These are phyloP conservation scores for Dothidotthia symphoricarpi DNA, from an alignment of 2,329 filamentous ascomycete genomes.

Conservation along the genomic window DNA sequence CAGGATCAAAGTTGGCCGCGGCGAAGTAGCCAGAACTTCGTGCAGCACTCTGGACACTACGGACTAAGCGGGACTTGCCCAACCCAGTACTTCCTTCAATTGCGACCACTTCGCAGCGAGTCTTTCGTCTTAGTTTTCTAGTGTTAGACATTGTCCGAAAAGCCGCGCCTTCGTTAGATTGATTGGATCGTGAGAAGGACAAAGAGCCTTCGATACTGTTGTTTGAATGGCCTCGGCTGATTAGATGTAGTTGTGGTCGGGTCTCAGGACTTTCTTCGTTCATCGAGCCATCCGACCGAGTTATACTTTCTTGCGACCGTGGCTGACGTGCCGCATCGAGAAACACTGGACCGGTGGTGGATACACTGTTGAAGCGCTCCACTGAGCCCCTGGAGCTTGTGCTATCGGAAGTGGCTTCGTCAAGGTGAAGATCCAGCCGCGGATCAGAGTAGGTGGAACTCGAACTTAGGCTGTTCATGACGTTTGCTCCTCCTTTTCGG, in stretches of 20 bases:
- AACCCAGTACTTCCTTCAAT: conserved; percentile 58
- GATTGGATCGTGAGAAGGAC: conserved; percentile 26
- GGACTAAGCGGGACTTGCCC: conserved; percentile 61
- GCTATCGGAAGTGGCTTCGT: conserved; percentile 52
- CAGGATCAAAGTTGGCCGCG: conserved; percentile 59
- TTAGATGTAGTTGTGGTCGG: conserved; percentile 20
- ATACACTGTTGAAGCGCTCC: conserved; percentile 39
- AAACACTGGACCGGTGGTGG: conserved; percentile 22
- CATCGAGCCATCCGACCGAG: conserved; percentile 24
- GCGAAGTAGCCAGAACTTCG: conserved; percentile 61
- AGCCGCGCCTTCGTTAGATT: conserved; percentile 27
- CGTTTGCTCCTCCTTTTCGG: conserved; percentile 50
- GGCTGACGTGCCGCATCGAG: conserved; percentile 29
- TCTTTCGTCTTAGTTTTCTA: conserved; percentile 49
- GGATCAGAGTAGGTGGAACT: conserved; percentile 54
- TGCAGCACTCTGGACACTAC: conserved; percentile 57
- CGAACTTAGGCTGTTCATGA: conserved; percentile 53
- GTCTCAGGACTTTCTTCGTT: conserved; percentile 22
- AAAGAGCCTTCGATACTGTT: conserved; percentile 32
- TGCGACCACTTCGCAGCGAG: conserved; percentile 60
- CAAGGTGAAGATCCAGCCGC: conserved; percentile 50
- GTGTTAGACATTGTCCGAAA: conserved; percentile 33
- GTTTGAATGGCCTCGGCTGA: conserved; percentile 26
- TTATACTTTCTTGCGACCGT: conserved; percentile 31
- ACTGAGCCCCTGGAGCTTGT: conserved; percentile 57